Base-by-base conservation (phyloP, 2,329 filamentous ascomycete species). In the Monilinia aucupariae region DNA sequence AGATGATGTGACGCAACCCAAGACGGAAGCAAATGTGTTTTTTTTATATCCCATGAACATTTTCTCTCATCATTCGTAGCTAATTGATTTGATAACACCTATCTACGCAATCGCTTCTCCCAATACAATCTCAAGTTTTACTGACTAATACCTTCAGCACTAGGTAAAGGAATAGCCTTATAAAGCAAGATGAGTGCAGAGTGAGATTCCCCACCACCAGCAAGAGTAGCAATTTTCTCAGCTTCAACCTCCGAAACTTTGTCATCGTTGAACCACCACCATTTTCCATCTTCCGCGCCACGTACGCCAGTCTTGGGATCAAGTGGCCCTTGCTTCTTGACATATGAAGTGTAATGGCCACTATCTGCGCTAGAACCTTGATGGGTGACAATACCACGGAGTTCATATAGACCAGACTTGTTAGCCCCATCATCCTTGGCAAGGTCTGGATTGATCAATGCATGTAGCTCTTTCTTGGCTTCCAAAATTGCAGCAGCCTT, bases 191-290 rank as follows among this genome's bases (percentile, higher is more conserved):
- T 91, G 54, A 94, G 81, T 34, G 90, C 90, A 58, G 89, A 92
- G 76, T 94, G 90, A 61, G 86, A 89, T 77, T 94, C 90, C 68
- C 92, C 93, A 72, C 96, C 94, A 64, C 94, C 96, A 58, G 92
- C 84, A 59, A 99, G 82, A 4, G 87, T 89, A 74, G 93, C 90
- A 68, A 99, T 96, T 80, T 96, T 94, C 71, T 97, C 93, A 32
- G 85, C 81, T 20, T 91, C 86, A 34, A 99, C 94, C 79, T 99
- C 94, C 17, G 89, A 86, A 41, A 99, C 94, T 79, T 92, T 96
- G 74, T 99, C 93, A 72, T 99, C 94, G 76, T 99, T 97, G 82
- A 99, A 99, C 93, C 94, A 99, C 93, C 94, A 99, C 94, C 94
- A 99, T 72, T 92, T 96, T 69, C 90, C 92, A 73, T 96, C 91